These are phyloP conservation scores for Aspergillus persii DNA, from an alignment of 2,329 filamentous ascomycete species.

Conservation along the genomic window DNA sequence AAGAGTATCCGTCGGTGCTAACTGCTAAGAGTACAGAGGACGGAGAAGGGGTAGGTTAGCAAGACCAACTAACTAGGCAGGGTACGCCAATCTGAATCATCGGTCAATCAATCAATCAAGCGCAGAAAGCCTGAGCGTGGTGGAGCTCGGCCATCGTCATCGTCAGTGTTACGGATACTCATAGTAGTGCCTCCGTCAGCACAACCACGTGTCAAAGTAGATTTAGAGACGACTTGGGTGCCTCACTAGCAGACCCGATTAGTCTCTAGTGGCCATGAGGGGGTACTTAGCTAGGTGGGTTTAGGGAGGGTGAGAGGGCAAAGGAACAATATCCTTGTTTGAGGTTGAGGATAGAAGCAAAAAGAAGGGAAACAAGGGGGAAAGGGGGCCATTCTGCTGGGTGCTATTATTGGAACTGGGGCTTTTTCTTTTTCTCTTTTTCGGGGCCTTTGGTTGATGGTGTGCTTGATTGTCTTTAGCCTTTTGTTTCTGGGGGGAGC, in stretches of 20 bases:
- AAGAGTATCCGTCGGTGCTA: no score
- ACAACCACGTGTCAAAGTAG: not conserved
- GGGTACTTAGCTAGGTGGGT: not conserved
- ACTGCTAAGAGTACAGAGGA: no score
- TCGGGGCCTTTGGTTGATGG: not conserved
- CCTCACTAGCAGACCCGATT: no score
- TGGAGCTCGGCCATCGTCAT: not conserved
- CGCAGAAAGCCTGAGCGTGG: not conserved
- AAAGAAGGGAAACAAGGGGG: not conserved
- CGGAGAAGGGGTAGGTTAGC: no score
- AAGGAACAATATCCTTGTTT: not conserved
- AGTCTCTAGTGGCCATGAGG: no score
- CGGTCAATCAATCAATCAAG: not conserved
- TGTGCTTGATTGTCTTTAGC: not conserved
- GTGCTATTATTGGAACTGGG: no score
- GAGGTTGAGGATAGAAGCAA: not conserved
- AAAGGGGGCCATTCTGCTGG: not conserved
- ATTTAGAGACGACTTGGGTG: not conserved
- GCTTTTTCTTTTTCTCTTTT: not conserved
- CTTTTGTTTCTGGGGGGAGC: not conserved
- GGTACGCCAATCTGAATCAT: not conserved
- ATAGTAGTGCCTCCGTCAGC: no score
- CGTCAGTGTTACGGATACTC: not conserved
- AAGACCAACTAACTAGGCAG: no score
- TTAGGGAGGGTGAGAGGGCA: no score